A percentile compares a stretch with the other conserved stretches of the same genome.
These are phyloP conservation scores for Porphyrellus cyaneotinctus DNA, from an alignment of 768 basidiomycete species.

Conservation along the genomic window DNA sequence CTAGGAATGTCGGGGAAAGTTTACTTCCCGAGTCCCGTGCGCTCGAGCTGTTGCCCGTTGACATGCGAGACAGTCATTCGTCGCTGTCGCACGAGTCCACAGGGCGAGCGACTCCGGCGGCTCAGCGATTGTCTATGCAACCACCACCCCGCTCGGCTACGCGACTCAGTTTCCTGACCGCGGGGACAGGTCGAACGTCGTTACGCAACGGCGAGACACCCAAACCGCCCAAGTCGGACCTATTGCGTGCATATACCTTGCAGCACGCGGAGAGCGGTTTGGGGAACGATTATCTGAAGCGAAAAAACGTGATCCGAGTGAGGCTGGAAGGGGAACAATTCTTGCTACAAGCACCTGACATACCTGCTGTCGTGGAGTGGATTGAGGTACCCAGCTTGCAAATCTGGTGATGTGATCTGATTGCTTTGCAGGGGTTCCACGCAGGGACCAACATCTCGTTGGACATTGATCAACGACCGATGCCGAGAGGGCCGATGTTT, in stretches of 20 bases:
- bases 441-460: constrained; percentile 88
- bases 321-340: constrained; percentile 96
- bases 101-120: constrained; percentile 11
- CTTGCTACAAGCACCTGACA: constrained; percentile 81
- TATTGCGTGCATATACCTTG: constrained; percentile 73
- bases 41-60: constrained; percentile 25
- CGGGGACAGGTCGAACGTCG: constrained; percentile 12
- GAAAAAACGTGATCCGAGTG: constrained; percentile 90
- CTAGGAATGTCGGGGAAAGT: constrained; percentile 11
- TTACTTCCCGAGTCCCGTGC: constrained; percentile 9
- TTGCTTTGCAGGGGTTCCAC: constrained; percentile 67
- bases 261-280: constrained; percentile 92
- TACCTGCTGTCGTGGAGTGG: constrained; percentile 87
- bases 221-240: constrained; percentile 46
- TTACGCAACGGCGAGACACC: constrained; percentile 27
- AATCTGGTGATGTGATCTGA: neutral
- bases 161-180: constrained; percentile 23
- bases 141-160: constrained; percentile 18
- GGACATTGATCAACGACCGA: constrained; percentile 86
- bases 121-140: constrained; percentile 12
- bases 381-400: constrained; percentile 67
- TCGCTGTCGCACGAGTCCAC: constrained; percentile 16
- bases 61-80: constrained; percentile 20
- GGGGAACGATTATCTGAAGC: constrained; percentile 91
- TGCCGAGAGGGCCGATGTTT: constrained; percentile 88